Evolutionary conservation across 805 yeast genomes (phyloP), one percentile per base, ranked within the genome.

Genomic region (Lipomyces chichibuensis): DNA sequence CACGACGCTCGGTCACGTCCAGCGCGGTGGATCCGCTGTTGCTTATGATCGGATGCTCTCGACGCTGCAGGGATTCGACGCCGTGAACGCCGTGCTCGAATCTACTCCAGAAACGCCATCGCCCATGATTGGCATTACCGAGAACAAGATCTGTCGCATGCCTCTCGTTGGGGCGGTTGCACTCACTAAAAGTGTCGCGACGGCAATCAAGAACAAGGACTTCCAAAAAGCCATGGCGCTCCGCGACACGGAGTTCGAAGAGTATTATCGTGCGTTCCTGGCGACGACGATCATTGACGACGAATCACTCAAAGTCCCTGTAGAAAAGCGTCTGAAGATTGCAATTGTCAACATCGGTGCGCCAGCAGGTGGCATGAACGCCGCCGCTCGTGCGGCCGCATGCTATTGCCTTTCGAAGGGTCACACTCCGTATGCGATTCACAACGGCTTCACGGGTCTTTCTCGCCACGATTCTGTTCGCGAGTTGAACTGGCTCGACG

Each of bases 21-120:
- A 95, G 83, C 87, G 99, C 80, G 99, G 99, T 81, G 99, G 99
- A 79, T 86, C 97, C 57, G 98, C 99, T 29, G 97, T 93, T 64
- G 98, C 98, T 1, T 91, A 84, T 74, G 99, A 95, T 78, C 86
- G 99, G 77, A 79, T 89, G 76, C 80, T 95, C 74, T 97, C 98
- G 52, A 94, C 99, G 20, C 78, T 94, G 73, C 99, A 95, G 82
- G 99, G 98, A 79, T 97, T 94, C 54, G 98, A 92, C 74, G 98
- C 99, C 8, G 96, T 95, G 25, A 88, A 89, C 68, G 98, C 98
- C 1, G 94, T 95, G 23, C 82, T 95, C 73, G 92, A 89, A 62
- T 82, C 89, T 64, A 91, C 96, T 9, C 97, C 97, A 35, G 89
- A 87, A 0, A 90, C 94, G 2, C 98, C 98, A 52, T 90, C 97